phyloP scores from a whole-genome alignment of 768 basidiomycete species.

The Tylopilus rubrobrunneus region DNA sequence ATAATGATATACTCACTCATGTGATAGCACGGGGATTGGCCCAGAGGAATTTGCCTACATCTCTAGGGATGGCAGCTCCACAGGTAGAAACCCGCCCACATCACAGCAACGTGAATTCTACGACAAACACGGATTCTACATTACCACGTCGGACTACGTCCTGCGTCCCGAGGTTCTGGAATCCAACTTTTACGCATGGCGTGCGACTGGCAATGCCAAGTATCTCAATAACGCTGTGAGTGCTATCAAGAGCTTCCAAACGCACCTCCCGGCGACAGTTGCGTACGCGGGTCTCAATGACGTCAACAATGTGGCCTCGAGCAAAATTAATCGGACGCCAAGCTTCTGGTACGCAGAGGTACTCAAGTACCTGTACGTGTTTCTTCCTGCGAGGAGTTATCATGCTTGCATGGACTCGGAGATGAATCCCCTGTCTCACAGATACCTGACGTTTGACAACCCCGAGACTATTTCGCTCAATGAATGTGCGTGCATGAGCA shows the following conservation, averaged over 20 bases:
- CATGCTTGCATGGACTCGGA: neutral
- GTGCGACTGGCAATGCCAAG: slow-evolving; percentile 64
- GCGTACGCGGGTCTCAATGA: slow-evolving; percentile 58
- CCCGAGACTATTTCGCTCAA: too few relatives aligned
- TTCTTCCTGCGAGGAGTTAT: neutral
- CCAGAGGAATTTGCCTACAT: slow-evolving; percentile 66
- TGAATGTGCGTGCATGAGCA: too few relatives aligned
- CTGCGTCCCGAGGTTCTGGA: slow-evolving; percentile 76
- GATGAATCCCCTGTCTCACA: slow-evolving; percentile 16
- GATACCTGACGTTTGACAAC: slow-evolving; percentile 73
- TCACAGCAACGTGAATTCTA: slow-evolving; percentile 48
- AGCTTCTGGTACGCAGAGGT: slow-evolving; percentile 75
- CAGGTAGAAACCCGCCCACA: slow-evolving; percentile 41
- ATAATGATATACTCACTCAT: neutral
- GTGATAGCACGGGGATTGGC: slow-evolving; percentile 66
- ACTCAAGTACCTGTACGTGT: slow-evolving; percentile 63
- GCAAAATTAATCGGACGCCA: slow-evolving; percentile 57
- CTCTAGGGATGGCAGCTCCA: slow-evolving; percentile 60
- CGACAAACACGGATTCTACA: slow-evolving; percentile 60
- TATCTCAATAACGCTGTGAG: slow-evolving; percentile 62
- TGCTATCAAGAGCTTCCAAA: slow-evolving; percentile 57
- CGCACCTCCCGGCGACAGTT: slow-evolving; percentile 41
- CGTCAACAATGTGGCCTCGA: slow-evolving; percentile 42
- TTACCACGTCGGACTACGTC: slow-evolving; percentile 48
- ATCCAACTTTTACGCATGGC: slow-evolving; percentile 77